A percentile compares a stretch with the other conserved stretches of the same genome.
phyloP scores from a whole-genome alignment of 805 yeast species.

The Suhomyces sp. region DNA sequence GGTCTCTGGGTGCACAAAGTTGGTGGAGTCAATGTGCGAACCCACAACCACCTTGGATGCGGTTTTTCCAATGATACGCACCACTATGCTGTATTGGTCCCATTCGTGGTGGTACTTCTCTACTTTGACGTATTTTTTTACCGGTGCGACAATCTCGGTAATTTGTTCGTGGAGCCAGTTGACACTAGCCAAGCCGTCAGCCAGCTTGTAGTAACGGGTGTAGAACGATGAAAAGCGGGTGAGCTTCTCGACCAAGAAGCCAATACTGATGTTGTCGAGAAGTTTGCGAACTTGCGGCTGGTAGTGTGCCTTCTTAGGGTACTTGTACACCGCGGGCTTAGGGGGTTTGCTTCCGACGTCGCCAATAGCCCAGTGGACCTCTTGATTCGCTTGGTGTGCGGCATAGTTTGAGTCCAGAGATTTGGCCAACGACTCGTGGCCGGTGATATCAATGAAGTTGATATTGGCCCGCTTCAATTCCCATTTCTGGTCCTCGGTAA shows the following conservation, averaged over 20 bases:
- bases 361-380: not conserved
- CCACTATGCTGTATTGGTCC: constrained; percentile 76
- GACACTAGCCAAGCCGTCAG: constrained; percentile 66
- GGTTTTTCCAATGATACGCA: constrained; percentile 53
- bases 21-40: constrained; percentile 84
- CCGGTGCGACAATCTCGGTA: constrained; percentile 31
- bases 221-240: constrained; percentile 63
- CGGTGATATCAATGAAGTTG: constrained; percentile 64
- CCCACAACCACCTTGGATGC: constrained; percentile 70
- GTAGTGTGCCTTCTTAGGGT: constrained; percentile 48
- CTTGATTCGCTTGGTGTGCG: not conserved
- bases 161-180: constrained; percentile 61
- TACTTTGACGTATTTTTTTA: constrained; percentile 28
- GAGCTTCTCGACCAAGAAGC: constrained; percentile 49
- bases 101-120: constrained; percentile 59
- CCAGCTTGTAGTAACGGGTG: constrained; percentile 72
- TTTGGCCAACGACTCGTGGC: constrained; percentile 28
- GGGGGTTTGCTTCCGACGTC: not conserved
- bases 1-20: constrained; percentile 62
- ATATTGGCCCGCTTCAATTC: constrained; percentile 40
- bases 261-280: constrained; percentile 42
- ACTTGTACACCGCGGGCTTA: constrained; percentile 30
- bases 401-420: not conserved
- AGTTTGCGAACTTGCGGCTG: constrained; percentile 39
- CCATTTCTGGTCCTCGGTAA: constrained; percentile 36